These are phyloP conservation scores for Ophiostoma quercus DNA, from an alignment of 2,329 filamentous ascomycete genomes.

Conservation along the genomic window DNA sequence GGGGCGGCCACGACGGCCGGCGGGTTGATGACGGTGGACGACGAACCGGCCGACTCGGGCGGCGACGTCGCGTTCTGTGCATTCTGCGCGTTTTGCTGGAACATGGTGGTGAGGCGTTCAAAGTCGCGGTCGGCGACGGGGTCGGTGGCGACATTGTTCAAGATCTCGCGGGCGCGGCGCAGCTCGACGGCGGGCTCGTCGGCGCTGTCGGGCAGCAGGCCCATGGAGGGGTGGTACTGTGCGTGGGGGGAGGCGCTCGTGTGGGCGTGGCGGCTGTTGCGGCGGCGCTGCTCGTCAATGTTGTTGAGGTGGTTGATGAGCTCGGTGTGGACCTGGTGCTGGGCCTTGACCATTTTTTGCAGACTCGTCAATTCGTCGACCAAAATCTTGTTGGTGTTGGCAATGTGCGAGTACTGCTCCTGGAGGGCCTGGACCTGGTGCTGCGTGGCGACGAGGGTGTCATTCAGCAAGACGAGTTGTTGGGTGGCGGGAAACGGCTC, in stretches of 20 bases:
- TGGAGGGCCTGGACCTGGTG: conserved; percentile 86
- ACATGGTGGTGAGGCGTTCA: conserved; percentile 51
- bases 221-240: conserved; percentile 36
- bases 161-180: conserved; percentile 52
- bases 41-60: conserved; percentile 47
- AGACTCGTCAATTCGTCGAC: conserved; percentile 57
- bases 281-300: conserved; percentile 41
- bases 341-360: conserved; percentile 56
- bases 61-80: conserved; percentile 39
- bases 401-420: conserved; percentile 75
- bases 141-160: conserved; percentile 50
- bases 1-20: conserved; percentile 40
- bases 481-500: conserved; percentile 76
- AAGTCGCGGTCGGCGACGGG: conserved; percentile 50
- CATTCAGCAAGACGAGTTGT: conserved; percentile 83
- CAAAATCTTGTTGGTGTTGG: conserved; percentile 56
- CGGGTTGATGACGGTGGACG: conserved; percentile 32
- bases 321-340: conserved; percentile 54
- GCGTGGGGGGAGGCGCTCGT: conserved; percentile 34
- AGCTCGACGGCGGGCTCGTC: conserved; percentile 48
- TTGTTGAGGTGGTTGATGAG: conserved; percentile 53
- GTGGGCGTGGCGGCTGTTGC: conserved; percentile 39
- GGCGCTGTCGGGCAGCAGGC: conserved; percentile 42
- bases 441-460: conserved; percentile 82
- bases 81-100: conserved; percentile 33